Evolutionary conservation across 2,329 filamentous ascomycete genomes (phyloP).

Genomic region (Fusarium tricinctum): DNA sequence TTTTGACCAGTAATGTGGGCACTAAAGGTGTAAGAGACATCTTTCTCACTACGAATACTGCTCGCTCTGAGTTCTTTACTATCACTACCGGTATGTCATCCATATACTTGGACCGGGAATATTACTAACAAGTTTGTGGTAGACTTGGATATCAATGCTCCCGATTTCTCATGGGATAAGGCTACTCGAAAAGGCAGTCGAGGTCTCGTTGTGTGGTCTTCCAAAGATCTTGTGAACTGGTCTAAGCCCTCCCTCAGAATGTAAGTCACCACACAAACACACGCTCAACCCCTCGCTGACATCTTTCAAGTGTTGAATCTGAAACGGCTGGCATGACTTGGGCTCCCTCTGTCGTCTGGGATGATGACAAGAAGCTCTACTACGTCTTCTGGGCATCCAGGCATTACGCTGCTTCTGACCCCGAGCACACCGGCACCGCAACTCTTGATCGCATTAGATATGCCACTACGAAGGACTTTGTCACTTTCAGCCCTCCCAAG

Average conservation of each 20-base stretch:
- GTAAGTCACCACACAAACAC: neutral
- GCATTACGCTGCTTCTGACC: conserved; percentile 60
- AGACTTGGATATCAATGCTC: conserved; percentile 56
- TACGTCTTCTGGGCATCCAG: conserved; percentile 64
- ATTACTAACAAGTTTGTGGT: neutral
- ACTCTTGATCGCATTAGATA: conserved; percentile 62
- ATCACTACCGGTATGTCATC: conserved; percentile 54
- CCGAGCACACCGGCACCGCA: conserved; percentile 60
- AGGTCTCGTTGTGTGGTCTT: conserved; percentile 56
- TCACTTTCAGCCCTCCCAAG: conserved; percentile 60
- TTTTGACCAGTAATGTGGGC: conserved; percentile 53
- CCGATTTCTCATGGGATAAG: conserved; percentile 55
- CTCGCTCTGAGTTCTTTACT: conserved; percentile 53
- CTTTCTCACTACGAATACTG: conserved; percentile 53
- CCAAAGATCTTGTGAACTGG: conserved; percentile 54
- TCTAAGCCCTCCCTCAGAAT: conserved; percentile 45
- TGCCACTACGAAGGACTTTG: conserved; percentile 65
- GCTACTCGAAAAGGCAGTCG: conserved; percentile 55
- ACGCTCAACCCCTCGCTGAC: neutral
- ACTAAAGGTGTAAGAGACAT: conserved; percentile 55
- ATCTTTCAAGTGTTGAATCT: conserved; percentile 49
- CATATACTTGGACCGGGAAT: fast-evolving
- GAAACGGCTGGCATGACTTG: conserved; percentile 56
- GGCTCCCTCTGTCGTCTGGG: conserved; percentile 57
- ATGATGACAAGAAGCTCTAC: conserved; percentile 56